phyloP scores from a whole-genome alignment of 176 grass and related monocot genomes.

The bread wheat (Triticum aestivum) region IWGSC_CS_RefSeq_v2.1 NC_057804.1:659639659-659640158 shows the following conservation, averaged over 20 bases:
- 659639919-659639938: slow-evolving; percentile 72
- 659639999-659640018: slow-evolving; percentile 97
- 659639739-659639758: slow-evolving; percentile 75
- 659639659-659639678: slow-evolving; percentile 63
- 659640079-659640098: background rate
- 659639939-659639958: slow-evolving; percentile 84
- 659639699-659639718: slow-evolving; percentile 78
- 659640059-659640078: background rate
- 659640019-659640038: slow-evolving; percentile 69
- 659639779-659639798: slow-evolving; percentile 70
- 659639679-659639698: slow-evolving; percentile 58
- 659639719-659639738: slow-evolving; percentile 58
- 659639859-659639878: slow-evolving; percentile 31
- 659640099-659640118: background rate
- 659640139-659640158: background rate
- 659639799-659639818: slow-evolving; percentile 73
- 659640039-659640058: slow-evolving; percentile 34
- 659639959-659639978: slow-evolving; percentile 83
- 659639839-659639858: slow-evolving; percentile 48
- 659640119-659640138: background rate
- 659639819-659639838: slow-evolving; percentile 76
- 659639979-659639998: slow-evolving; percentile 87
- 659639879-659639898: slow-evolving; percentile 67
- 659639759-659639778: slow-evolving; percentile 91
- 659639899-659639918: slow-evolving; percentile 86